Conservation (phyloP, 2,329 filamentous ascomycete species). For the Diaporthe humulicola region DNA sequence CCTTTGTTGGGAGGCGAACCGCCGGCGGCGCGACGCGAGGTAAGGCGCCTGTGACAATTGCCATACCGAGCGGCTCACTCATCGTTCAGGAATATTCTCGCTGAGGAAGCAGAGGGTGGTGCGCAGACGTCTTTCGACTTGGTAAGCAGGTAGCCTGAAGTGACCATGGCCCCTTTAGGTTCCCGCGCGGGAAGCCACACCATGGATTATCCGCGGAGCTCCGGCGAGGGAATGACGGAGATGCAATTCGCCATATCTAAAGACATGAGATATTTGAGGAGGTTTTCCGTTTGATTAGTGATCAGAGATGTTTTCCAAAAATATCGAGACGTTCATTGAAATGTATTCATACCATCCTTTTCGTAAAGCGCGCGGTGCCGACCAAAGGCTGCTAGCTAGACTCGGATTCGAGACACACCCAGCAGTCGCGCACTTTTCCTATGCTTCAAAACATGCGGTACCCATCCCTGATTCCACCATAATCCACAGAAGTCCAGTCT, state of each 20-base stretch:
- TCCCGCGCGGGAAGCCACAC: background rate
- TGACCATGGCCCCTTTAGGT: background rate
- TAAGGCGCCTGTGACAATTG: background rate
- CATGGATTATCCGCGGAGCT: constrained; percentile 3
- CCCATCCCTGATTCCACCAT: background rate
- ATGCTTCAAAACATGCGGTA: background rate
- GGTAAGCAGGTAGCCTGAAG: background rate
- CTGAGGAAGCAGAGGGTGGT: background rate
- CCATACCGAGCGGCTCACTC: background rate
- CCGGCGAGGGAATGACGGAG: background rate
- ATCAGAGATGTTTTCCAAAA: background rate
- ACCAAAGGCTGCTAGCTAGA: background rate
- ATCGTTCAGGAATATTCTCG: background rate
- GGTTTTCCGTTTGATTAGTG: background rate
- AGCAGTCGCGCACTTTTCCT: background rate
- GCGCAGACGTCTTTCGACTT: background rate
- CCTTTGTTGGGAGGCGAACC: background rate
- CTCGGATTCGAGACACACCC: background rate
- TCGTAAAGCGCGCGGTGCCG: background rate
- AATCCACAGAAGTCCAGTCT: background rate
- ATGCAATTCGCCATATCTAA: background rate
- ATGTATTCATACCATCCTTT: background rate
- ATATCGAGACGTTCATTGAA: no score
- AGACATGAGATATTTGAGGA: background rate
- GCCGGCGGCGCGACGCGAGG: background rate